A percentile compares a stretch with the other conserved stretches of the same genome.
These are phyloP conservation scores for Phanerochaete carnosa DNA, from an alignment of 768 basidiomycete genomes.

Conservation along the genomic window DNA sequence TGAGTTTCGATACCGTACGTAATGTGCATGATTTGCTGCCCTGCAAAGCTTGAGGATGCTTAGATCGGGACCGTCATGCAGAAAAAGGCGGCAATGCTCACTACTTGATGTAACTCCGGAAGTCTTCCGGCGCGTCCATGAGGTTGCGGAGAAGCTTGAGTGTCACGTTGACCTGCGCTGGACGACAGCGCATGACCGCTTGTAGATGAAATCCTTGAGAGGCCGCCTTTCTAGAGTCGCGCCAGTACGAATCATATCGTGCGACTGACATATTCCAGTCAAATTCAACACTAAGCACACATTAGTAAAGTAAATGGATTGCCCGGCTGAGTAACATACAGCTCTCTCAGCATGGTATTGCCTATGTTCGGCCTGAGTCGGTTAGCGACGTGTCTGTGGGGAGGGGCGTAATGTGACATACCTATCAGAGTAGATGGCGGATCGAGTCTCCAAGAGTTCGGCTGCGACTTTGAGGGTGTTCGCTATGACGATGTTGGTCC, in stretches of 20 bases:
- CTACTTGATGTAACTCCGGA: neutral
- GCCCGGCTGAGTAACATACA: neutral
- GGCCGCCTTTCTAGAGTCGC: no score
- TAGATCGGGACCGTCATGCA: neutral
- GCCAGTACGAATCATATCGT: no score
- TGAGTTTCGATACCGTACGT: constrained; percentile 16
- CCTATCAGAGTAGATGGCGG: constrained; percentile 31
- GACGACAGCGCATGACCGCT: no score
- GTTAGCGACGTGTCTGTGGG: neutral
- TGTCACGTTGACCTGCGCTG: no score
- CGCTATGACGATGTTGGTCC: constrained; percentile 27
- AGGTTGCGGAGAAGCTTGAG: neutral
- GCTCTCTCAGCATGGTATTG: neutral
- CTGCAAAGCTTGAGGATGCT: constrained; percentile 8
- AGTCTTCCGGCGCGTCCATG: neutral
- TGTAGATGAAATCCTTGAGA: no score
- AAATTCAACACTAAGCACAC: neutral
- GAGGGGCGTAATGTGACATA: neutral
- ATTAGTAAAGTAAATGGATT: neutral
- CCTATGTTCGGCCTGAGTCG: neutral
- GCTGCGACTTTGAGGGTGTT: constrained; percentile 28
- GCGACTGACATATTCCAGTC: neutral
- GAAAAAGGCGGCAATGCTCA: no score
- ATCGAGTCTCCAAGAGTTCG: constrained; percentile 32
- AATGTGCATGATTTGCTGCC: constrained; percentile 8